Conservation (phyloP, 1,284 basidiomycete species). For the Sanghuangporus baumii region DNA sequence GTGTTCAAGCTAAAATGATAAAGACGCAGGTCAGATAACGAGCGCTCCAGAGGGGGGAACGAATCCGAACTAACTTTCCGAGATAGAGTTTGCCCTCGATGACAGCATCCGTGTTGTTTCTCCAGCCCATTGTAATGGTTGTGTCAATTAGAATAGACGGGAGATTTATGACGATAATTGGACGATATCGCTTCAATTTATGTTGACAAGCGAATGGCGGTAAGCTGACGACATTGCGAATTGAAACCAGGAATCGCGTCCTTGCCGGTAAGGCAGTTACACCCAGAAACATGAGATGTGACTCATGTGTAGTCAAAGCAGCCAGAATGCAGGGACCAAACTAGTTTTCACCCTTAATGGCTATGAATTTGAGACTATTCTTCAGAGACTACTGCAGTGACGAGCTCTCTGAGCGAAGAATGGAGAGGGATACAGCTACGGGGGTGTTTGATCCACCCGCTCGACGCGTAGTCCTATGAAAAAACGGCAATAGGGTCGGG, state of each 20-base stretch:
- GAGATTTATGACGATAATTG: background rate
- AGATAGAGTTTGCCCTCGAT: constrained; percentile 19
- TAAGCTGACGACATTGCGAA: background rate
- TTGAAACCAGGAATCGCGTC: background rate
- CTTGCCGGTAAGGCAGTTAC: background rate
- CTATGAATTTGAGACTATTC: too few species aligned
- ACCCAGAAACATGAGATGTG: background rate
- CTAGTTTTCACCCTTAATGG: too few species aligned
- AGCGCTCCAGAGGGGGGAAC: background rate
- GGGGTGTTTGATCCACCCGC: background rate
- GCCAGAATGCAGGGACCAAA: too few species aligned
- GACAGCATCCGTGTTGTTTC: constrained; percentile 17
- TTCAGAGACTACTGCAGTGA: background rate
- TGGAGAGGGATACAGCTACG: background rate
- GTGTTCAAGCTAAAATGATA: constrained; percentile 11
- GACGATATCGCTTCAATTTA: background rate
- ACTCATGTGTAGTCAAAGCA: background rate
- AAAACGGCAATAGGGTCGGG: background rate
- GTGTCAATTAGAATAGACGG: background rate
- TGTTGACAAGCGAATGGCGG: background rate
- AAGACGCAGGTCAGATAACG: background rate
- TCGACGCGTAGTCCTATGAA: background rate
- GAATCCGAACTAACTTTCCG: constrained; percentile 14
- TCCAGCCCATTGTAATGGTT: constrained; percentile 13
- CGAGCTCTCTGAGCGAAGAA: background rate